Evolutionary conservation across 495 filamentous ascomycete genomes (phyloP), one percentile per base, ranked within the genome.

Genomic region (Glarea lozoyensis): DNA sequence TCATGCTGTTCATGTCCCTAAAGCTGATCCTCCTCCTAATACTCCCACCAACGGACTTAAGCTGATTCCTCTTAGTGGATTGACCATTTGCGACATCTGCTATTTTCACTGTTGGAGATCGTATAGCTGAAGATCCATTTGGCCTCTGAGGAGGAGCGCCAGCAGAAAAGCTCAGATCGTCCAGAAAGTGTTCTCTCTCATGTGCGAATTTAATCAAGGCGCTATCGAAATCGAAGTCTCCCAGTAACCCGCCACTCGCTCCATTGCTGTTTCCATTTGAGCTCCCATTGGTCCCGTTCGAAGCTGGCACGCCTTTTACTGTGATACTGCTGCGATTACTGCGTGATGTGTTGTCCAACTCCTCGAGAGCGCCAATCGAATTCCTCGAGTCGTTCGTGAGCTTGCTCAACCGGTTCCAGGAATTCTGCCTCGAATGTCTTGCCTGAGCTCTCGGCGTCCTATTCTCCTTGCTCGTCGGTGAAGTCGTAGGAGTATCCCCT

Each of bases 321-420:
- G 88, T 94, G 30, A 85, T 72, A 56, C 86, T 92, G 66, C 88
- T 94, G 40, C 88, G 73, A 57, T 93, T 94, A 66, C 89, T 96
- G n/a, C n/a, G n/a, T 52, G 66, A 69, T 13, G 86, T 76, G 37
- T 73, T 78, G 40, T 80, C 75, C 11, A 64, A 12, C 25, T 72
- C 69, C 20, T 84, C 79, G 7, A 79, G 62, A 10, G 77, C 81
- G 34, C 74, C 64, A 10, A 84, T 78, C 10, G 84, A 88, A 40
- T 78, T 67, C 15, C 81, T 72, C 37, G 65, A 65, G 34, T 81
- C 76, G 41, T 71, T 68, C 12, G 81, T 81, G 37, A 78, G 63
- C 42, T 75, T 76, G 34, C 80, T 83, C 21, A 82, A 64, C 33
- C 76, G 73, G 48, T 84, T 77, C 47, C 69, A 70, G 21, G 82